A percentile compares a stretch with the other conserved stretches of the same genome.
These are phyloP conservation scores for Eutypella sp. DNA, from an alignment of 2,329 filamentous ascomycete species.

Conservation along the genomic window DNA sequence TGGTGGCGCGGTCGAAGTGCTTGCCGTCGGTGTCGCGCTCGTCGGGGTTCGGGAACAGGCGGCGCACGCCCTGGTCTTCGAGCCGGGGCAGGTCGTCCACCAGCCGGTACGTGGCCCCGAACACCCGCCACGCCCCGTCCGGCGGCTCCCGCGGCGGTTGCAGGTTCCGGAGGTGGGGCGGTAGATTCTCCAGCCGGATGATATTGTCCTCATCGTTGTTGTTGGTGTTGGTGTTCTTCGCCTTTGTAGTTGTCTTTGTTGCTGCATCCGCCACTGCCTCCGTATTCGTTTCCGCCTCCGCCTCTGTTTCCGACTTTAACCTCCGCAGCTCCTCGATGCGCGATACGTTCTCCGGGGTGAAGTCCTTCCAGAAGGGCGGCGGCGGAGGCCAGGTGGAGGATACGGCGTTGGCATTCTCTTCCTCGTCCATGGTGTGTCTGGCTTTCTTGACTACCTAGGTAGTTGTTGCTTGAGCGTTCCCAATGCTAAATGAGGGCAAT, in stretches of 20 bases:
- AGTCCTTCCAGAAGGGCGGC: conserved; percentile 84
- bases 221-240: not conserved
- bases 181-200: conserved; percentile 26
- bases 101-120: conserved; percentile 14
- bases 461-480: too few species aligned
- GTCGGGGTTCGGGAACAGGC: conserved; percentile 35
- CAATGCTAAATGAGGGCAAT: too few species aligned
- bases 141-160: conserved; percentile 77
- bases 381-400: conserved; percentile 77
- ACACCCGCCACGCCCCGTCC: conserved; percentile 49
- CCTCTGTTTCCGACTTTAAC: conserved; percentile 27
- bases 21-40: conserved; percentile 45
- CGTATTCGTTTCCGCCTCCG: not conserved
- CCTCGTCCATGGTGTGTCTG: conserved; percentile 26
- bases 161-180: conserved; percentile 68
- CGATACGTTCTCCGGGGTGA: conserved; percentile 69
- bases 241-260: not conserved
- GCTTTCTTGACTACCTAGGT: too few species aligned
- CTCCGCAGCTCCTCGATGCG: conserved; percentile 44
- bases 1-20: conserved; percentile 58
- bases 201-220: conserved; percentile 7
- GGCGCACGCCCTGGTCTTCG: conserved; percentile 74
- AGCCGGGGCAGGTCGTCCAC: conserved; percentile 43
- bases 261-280: conserved; percentile 1
- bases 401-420: conserved; percentile 33